Percentiles rank a stretch among this genome's conserved stretches.
Evolutionary conservation across 106 monocot species (phyloP).

Genomic region (Amphibolis antarctica): DNA sequence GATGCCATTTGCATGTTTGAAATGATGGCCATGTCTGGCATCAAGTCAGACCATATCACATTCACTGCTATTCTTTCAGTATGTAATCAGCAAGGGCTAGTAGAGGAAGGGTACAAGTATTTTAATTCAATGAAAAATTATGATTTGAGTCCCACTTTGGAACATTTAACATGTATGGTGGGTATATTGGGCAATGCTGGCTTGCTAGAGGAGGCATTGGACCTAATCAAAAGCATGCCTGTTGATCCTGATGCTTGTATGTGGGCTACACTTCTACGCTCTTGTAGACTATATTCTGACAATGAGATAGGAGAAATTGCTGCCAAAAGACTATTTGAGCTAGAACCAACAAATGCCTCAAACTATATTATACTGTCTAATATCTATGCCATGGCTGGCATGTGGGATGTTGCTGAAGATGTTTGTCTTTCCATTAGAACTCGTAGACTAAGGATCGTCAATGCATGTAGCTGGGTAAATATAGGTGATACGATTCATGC

Average conservation of each 20-base stretch:
- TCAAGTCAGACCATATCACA: constrained; percentile 37
- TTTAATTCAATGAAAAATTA: constrained; percentile 38
- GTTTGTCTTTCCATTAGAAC: constrained; percentile 25
- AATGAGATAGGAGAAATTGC: constrained; percentile 36
- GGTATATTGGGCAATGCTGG: constrained; percentile 44
- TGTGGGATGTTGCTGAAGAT: constrained; percentile 39
- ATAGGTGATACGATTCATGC: constrained; percentile 20
- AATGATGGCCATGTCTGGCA: constrained; percentile 24
- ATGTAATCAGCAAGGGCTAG: constrained; percentile 39
- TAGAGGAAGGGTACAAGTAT: constrained; percentile 29
- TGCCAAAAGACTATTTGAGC: constrained; percentile 38
- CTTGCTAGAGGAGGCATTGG: constrained; percentile 41
- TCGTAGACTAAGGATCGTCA: constrained; percentile 26
- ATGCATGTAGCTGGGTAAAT: constrained; percentile 39
- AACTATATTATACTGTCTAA: constrained; percentile 40
- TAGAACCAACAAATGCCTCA: constrained; percentile 41
- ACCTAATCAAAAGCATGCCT: constrained; percentile 39
- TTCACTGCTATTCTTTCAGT: constrained; percentile 44
- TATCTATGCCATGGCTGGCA: constrained; percentile 36
- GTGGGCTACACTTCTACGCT: constrained; percentile 47
- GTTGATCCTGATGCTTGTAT: constrained; percentile 53
- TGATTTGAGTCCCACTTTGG: constrained; percentile 31
- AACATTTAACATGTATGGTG: constrained; percentile 60
- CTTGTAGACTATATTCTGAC: constrained; percentile 45
- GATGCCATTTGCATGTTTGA: constrained; percentile 35